Conservation (phyloP, 75 land plant species). For the Picea sitchensis region DNA sequence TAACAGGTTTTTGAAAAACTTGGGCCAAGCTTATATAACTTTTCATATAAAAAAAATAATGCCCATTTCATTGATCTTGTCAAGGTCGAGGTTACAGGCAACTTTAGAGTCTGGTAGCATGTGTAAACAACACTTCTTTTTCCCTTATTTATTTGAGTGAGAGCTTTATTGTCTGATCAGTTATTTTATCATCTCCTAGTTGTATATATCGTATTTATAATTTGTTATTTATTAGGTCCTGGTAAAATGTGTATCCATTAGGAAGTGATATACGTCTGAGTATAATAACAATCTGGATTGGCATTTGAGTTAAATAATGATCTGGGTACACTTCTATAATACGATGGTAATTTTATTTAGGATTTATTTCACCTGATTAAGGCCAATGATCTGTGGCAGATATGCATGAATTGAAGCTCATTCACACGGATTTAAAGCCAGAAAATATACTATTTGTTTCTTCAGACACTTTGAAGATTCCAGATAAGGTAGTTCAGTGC, state of each 20-base stretch:
- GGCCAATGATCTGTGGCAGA: constrained; percentile 30
- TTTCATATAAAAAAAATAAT: constrained; percentile 74
- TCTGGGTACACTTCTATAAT: too few species aligned
- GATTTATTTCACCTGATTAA: constrained; percentile 5
- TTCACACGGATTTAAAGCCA: constrained; percentile 75
- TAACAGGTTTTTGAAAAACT: constrained; percentile 90
- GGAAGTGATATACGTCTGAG: too few species aligned
- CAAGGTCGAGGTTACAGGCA: constrained; percentile 79
- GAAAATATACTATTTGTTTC: constrained; percentile 66
- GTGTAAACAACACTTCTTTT: constrained; percentile 38
- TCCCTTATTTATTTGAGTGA: not conserved
- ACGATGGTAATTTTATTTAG: too few species aligned
- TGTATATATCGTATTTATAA: too few species aligned
- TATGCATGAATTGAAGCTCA: constrained; percentile 67
- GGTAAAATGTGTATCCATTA: too few species aligned
- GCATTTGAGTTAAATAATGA: too few species aligned
- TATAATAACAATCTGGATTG: too few species aligned
- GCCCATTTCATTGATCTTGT: constrained; percentile 80
- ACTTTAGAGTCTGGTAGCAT: constrained; percentile 94
- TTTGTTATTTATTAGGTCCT: not conserved
- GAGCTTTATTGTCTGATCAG: too few species aligned
- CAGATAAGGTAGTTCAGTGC: constrained; percentile 41
- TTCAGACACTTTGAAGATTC: constrained; percentile 53
- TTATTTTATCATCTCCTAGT: too few species aligned
- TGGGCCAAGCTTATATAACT: constrained; percentile 92